Base-by-base conservation (phyloP, 306 rosid species). In the Lablab purpureus region DNA sequence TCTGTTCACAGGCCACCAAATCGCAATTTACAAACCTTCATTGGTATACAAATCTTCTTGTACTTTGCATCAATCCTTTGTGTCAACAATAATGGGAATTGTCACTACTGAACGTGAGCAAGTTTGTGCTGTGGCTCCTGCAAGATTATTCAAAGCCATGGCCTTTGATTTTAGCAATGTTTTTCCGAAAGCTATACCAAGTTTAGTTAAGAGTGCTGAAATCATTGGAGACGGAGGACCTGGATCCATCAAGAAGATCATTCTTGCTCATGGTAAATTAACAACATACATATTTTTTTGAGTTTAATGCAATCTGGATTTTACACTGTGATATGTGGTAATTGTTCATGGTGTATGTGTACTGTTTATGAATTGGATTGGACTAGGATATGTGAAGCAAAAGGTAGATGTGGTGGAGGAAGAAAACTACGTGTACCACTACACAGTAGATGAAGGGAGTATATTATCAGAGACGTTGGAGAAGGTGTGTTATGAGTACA, bases 391-490 rank as follows among this genome's bases (percentile, higher is more conserved):
- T 17, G 85, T 81, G 74, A 84, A 79, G 81, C 88, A 87, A 74
- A 74, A 18, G 77, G 37, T 88, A 1, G 88, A 87, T 1, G 55
- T 41, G 7, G 1, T 88, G 11, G 94, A 86, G 10, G 19, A 30
- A 18, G 84, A 54, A 0, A 88, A 85, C 69, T 81, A 75, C 7
- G 55, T 14, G 0, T 90, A 79, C 72, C 65, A 46, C 23, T 90
- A 83, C 84, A 86, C 66, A 4, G 2, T 90, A 32, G 41, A 88
- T 5, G 92, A 87, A 78, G 91, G 90, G 0, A 85, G 54, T 28
- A 67, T 46, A 2, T 4, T 87, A 13, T 11, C 63, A 0, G 90
- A 84, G 0, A 22, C 13, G 12, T 12, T 84, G 3, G 91, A 90
- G 81, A 82, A 87, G 41, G 83, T 90, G 27, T 21, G 19, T 0